Conservation (phyloP, 495 filamentous ascomycete genomes). For the Aspergillus indologenus region DNA sequence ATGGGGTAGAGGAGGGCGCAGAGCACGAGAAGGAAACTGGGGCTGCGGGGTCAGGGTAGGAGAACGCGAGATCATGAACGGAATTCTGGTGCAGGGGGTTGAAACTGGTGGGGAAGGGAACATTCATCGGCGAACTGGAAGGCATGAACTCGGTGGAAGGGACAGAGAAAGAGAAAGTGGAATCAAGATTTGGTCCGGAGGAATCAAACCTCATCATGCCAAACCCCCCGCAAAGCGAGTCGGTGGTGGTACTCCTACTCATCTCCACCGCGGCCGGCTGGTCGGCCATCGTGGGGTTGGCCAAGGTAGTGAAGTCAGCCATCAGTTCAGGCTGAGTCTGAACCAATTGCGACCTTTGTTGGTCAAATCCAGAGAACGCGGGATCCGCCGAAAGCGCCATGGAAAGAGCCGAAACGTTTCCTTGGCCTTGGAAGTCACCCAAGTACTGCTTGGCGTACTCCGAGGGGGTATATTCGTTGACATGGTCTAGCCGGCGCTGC, state of each 20-base stretch:
- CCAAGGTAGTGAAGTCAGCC: slow-evolving; percentile 15
- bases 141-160: slow-evolving; percentile 35
- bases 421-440: slow-evolving; percentile 28
- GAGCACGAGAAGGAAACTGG: slow-evolving; percentile 34
- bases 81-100: slow-evolving; percentile 30
- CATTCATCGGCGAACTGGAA: slow-evolving; percentile 30
- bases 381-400: slow-evolving; percentile 29
- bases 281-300: slow-evolving; percentile 19
- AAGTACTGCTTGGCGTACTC: slow-evolving; percentile 41
- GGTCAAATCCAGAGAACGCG: slow-evolving; percentile 26
- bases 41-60: slow-evolving; percentile 27
- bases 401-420: slow-evolving; percentile 28
- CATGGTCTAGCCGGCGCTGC: slow-evolving; percentile 34
- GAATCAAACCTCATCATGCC: slow-evolving; percentile 45
- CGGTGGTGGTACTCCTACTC: slow-evolving; percentile 45
- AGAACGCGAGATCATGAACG: slow-evolving; percentile 26
- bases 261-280: slow-evolving; percentile 35
- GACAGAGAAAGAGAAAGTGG: slow-evolving; percentile 29
- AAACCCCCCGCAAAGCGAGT: slow-evolving; percentile 44
- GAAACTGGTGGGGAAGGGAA: slow-evolving; percentile 25
- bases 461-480: slow-evolving; percentile 43
- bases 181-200: slow-evolving; percentile 35
- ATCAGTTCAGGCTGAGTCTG: slow-evolving; percentile 17
- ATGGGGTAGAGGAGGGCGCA: slow-evolving; percentile 30
- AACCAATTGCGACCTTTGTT: slow-evolving; percentile 19